Percentiles rank a stretch among this genome's conserved stretches.
Evolutionary conservation across 192 early-diverging fungal species (phyloP).

Genomic region (Thoreauomyces humboldtii): DNA sequence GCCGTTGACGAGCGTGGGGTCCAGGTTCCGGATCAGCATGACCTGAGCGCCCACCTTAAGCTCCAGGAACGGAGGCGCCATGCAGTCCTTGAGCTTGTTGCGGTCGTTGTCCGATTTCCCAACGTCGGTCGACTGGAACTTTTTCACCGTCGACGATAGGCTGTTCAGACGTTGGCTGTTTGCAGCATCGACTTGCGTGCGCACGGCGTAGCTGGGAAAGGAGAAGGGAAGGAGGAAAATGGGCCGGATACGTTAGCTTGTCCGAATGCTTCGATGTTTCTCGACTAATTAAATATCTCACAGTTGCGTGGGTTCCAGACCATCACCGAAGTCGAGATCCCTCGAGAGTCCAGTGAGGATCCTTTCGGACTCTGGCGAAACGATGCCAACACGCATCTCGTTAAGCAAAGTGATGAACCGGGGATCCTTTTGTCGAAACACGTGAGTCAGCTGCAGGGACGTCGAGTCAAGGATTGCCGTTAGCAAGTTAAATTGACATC

Average conservation of each 20-base stretch:
- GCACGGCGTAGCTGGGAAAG: conserved; percentile 70
- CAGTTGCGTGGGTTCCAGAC: conserved; percentile 53
- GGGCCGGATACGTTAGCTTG: not conserved
- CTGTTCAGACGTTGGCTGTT: conserved; percentile 55
- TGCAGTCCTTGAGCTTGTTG: conserved; percentile 44
- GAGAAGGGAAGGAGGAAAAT: not conserved
- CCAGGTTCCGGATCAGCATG: conserved; percentile 65
- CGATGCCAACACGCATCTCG: conserved; percentile 74
- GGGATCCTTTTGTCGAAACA: conserved; percentile 84
- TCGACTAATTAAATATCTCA: no score
- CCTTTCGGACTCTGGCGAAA: conserved; percentile 53
- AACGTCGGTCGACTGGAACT: conserved; percentile 13
- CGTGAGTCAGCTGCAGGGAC: conserved; percentile 58
- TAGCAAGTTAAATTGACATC: conserved; percentile 6
- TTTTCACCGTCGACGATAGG: conserved; percentile 45
- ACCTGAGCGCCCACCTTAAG: conserved; percentile 81
- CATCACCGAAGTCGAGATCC: conserved; percentile 32
- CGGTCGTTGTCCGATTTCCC: conserved; percentile 15
- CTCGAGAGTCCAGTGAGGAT: conserved; percentile 52
- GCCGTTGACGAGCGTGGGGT: conserved; percentile 47
- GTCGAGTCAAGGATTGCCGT: not conserved
- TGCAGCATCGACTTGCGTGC: conserved; percentile 72
- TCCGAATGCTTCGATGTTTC: not conserved
- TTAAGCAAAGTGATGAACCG: conserved; percentile 79
- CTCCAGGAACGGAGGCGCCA: conserved; percentile 60